phyloP scores from a whole-genome alignment of 768 basidiomycete genomes.

The Rhodocollybia butyracea region DNA sequence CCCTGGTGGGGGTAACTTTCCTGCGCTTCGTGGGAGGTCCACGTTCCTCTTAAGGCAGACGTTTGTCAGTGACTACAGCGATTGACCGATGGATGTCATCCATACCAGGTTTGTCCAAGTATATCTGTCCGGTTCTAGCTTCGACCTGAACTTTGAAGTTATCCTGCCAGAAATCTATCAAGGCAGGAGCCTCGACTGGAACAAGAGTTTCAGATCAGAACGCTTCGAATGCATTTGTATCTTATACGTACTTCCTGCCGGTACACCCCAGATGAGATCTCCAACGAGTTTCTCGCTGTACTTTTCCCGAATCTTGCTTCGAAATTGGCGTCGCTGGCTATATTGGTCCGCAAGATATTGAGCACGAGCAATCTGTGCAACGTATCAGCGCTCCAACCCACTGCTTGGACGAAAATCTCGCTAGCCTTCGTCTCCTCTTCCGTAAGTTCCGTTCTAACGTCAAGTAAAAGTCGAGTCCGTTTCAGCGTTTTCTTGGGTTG shows the following conservation, averaged over 20 bases:
- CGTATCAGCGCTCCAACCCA: not conserved
- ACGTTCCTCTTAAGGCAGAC: slow-evolving; percentile 31
- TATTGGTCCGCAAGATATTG: slow-evolving; percentile 67
- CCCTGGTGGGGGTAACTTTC: slow-evolving; percentile 6
- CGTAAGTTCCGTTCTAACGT: slow-evolving; percentile 74
- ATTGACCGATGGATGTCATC: not conserved
- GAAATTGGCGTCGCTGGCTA: slow-evolving; percentile 44
- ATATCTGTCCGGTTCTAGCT: slow-evolving; percentile 46
- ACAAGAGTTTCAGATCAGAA: not conserved
- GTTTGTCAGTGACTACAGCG: not conserved
- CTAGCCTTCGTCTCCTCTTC: slow-evolving; percentile 76
- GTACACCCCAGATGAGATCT: slow-evolving; percentile 65
- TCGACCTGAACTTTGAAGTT: slow-evolving; percentile 71
- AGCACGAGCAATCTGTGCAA: slow-evolving; percentile 51
- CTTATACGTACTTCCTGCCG: slow-evolving; percentile 53
- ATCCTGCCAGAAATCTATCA: slow-evolving; percentile 73
- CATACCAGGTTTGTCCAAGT: slow-evolving; percentile 35
- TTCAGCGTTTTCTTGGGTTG: slow-evolving; percentile 35
- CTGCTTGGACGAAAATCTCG: not conserved
- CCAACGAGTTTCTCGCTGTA: slow-evolving; percentile 51
- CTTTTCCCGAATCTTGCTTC: slow-evolving; percentile 54
- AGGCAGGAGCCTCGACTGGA: slow-evolving; percentile 61
- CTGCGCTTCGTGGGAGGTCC: slow-evolving; percentile 47
- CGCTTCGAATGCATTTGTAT: not conserved
- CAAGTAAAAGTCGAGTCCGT: slow-evolving; percentile 58